phyloP scores from a whole-genome alignment of 192 early-diverging fungal species.

The Entomortierella parvispora region DNA sequence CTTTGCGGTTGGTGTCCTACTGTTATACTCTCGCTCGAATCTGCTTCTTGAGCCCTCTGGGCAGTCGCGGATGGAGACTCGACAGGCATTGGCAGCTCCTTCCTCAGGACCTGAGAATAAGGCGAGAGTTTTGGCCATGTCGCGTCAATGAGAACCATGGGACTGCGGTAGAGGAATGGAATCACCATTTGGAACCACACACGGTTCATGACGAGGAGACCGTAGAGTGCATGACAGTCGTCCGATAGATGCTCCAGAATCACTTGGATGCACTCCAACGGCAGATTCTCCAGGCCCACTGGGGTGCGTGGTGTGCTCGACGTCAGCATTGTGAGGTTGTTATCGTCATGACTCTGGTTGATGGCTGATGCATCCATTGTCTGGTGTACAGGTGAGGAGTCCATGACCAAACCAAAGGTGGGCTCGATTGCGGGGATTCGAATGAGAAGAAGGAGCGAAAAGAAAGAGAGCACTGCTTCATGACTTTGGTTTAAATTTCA shows the following conservation, averaged over 20 bases:
- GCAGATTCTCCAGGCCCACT: conserved; percentile 23
- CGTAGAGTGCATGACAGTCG: conserved; percentile 41
- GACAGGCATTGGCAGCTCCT: conserved; percentile 19
- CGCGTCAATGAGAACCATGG: conserved; percentile 38
- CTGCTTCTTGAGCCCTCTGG: background rate
- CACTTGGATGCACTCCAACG: conserved; percentile 46
- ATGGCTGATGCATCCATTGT: no score
- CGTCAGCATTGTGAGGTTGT: no score
- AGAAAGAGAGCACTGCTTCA: no score
- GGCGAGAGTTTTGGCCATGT: conserved; percentile 46
- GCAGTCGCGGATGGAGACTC: no score
- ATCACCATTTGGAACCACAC: conserved; percentile 50
- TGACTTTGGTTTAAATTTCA: no score
- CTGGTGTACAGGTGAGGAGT: no score
- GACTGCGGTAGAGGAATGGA: conserved; percentile 44
- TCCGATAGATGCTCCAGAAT: conserved; percentile 33
- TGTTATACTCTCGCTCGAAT: no score
- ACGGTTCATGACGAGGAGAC: conserved; percentile 32
- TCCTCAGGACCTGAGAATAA: conserved; percentile 35
- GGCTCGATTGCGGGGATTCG: no score
- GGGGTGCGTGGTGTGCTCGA: no score
- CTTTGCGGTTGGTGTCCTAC: background rate
- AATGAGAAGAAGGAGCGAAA: no score
- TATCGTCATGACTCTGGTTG: no score
- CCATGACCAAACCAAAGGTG: no score